Evolutionary conservation across 345 rosid genomes (phyloP), one percentile per base, ranked within the genome.

Genomic region (Acer yangbiense): DNA sequence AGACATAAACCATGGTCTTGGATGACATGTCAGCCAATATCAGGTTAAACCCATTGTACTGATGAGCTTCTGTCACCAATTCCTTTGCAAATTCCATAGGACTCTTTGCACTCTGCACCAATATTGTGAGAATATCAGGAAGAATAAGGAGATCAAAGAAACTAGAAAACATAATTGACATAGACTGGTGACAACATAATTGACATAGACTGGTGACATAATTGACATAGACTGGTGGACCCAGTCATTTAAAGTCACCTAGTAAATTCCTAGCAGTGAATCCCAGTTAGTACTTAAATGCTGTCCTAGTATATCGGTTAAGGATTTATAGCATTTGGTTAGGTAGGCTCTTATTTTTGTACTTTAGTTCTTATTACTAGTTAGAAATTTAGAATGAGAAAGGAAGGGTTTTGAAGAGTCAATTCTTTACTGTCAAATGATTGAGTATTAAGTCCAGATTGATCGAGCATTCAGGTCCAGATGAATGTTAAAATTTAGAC

Each of bases 1-100:
- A 83, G 83, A 90, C 54, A 65, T 87, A 85, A 69, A 86, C 82
- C 97, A 91, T 91, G 17, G 81, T 75, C 69, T 74, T 89, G 75
- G 92, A 84, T 69, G 79, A 54, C 52, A 90, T 72, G 65, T 93
- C 91, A 11, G 90, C 91, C 67, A 91, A 20, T 39, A 92, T 86
- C 58, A 90, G 86, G 78, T 89, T 83, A 79, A 91, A 91, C 9
- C 95, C 95, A 68, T 89, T 91, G 85, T 88, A 89, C 57, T 79
- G 83, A 58, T 86, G 87, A 2, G 85, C 92, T 44, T 83, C 87
- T 50, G 71, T 79, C 72, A n/a, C 85, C 76, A 91, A 76, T 76
- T 76, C 77, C 76, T 86, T 82, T 5, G 93, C 92, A 77, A 90
- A 91, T 75, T 87, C 87, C 83, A 74, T 82, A 0, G 91, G 96